These are phyloP conservation scores for Aspergillus oerlinghausenensis DNA, from an alignment of 2,329 filamentous ascomycete species.

Conservation along the genomic window DNA sequence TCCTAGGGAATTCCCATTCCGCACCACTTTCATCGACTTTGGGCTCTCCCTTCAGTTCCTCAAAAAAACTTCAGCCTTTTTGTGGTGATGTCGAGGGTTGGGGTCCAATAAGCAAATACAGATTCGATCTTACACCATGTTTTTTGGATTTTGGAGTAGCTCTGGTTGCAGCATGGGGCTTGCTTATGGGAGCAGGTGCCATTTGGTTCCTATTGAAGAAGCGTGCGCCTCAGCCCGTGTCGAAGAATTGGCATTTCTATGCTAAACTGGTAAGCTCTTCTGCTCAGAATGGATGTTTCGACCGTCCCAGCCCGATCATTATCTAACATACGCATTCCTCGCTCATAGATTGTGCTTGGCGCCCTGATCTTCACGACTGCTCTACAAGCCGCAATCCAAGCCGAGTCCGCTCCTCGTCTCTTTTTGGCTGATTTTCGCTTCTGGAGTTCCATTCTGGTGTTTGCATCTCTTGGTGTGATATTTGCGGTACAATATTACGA, in stretches of 20 bases:
- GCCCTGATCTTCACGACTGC: conserved; percentile 64
- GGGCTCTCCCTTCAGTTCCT: conserved; percentile 22
- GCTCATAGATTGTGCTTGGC: conserved; percentile 55
- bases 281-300: background rate
- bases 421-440: conserved; percentile 83
- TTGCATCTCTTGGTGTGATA: conserved; percentile 68
- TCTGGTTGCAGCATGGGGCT: conserved; percentile 70
- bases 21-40: conserved; percentile 23
- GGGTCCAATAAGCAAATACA: conserved; percentile 81
- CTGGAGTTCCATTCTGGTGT: conserved; percentile 69
- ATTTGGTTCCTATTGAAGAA: conserved; percentile 74
- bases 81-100: conserved; percentile 90
- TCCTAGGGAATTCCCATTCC: conserved; percentile 28
- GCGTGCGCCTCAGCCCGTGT: conserved; percentile 61
- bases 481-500: conserved; percentile 82
- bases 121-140: conserved; percentile 95
- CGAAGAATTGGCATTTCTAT: conserved; percentile 90
- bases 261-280: conserved; percentile 68
- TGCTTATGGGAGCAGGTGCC: conserved; percentile 71
- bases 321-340: background rate
- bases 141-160: conserved; percentile 91
- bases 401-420: conserved; percentile 61
- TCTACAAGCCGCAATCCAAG: conserved; percentile 71
- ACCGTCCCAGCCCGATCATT: background rate
- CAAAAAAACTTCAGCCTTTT: conserved; percentile 57